Evolutionary conservation across 768 basidiomycete genomes (phyloP), one percentile per base, ranked within the genome.

Genomic region (Tulasnella sp.): DNA sequence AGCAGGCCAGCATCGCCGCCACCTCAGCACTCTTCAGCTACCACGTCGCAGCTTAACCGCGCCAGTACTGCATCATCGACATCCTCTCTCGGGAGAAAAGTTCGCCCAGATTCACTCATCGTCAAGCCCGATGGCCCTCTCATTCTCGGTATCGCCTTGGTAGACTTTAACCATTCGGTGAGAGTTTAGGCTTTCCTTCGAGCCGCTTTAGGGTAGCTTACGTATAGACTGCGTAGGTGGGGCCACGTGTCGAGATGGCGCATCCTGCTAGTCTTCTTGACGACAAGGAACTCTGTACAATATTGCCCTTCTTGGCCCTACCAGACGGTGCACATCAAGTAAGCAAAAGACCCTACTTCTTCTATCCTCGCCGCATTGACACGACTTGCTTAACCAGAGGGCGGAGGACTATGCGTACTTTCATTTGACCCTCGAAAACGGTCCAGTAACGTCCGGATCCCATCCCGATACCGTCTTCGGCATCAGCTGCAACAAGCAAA

Each of bases 301-400:
- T 95, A 44, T 87, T 99, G 40, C 98, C 98, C 0, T 99, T 99
- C 86, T 89, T 99, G 18, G 98, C 98, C 0, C 88, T 99, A 38
- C 98, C 98, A 1, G 98, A 99, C 83, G 98, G 98, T 24, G 98
- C 98, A 14, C 98, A 99, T 86, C 85, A 98, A 82, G 95, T 97
- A 82, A 81, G 92, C 86, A 72, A 79, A 56, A 76, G 77, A 44
- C 74, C 38, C 27, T 31, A 39, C 27, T 39, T 44, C 18, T 39
- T 21, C 56, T 68, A 78, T 24, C 7, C 34, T 10, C 1, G 7
- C 7, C 21, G 48, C 7, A 48, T 16, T 48, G 48, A 39, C 44
- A 34, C 10, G 42, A 38, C 27, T 72, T 39, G n/a, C 19, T 74
- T 21, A 21, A 78, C 76, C 82, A 95, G 94, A 92, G 91, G 81